A percentile compares a stretch with the other conserved stretches of the same genome.
phyloP scores from a whole-genome alignment of 345 rosid genomes.

The Pistacia vera region DNA sequence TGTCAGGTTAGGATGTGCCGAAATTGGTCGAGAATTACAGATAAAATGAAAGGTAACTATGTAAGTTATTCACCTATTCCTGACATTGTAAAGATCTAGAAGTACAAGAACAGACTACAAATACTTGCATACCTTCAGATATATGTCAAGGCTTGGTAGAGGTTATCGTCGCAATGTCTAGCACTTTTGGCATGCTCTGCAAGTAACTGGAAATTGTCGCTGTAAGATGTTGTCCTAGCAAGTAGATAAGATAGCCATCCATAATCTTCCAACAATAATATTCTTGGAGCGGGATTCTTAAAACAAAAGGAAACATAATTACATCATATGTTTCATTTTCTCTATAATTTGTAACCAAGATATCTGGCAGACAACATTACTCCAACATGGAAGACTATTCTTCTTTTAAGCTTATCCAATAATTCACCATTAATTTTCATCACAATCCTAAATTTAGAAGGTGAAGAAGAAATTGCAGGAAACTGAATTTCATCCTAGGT shows the following conservation, averaged over 20 bases:
- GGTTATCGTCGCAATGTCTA: conserved; percentile 39
- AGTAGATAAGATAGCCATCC: conserved; percentile 47
- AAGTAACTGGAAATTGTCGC: conserved; percentile 37
- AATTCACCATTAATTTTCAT: conserved; percentile 31
- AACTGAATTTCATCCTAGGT: conserved; percentile 50
- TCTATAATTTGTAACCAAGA: conserved; percentile 41
- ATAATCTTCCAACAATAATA: conserved; percentile 44
- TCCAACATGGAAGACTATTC: conserved; percentile 49
- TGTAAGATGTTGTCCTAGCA: conserved; percentile 41
- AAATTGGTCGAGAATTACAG: not conserved
- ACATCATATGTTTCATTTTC: conserved; percentile 38
- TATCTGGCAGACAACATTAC: conserved; percentile 41
- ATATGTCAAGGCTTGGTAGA: conserved; percentile 59
- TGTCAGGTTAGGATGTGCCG: conserved; percentile 48
- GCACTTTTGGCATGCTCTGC: conserved; percentile 44
- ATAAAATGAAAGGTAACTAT: no score
- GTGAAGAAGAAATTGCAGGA: conserved; percentile 58
- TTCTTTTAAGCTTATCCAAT: conserved; percentile 26
- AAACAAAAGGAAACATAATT: conserved; percentile 34
- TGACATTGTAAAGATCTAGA: not conserved
- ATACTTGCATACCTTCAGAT: conserved; percentile 43
- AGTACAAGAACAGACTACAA: not conserved
- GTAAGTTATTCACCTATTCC: not conserved
- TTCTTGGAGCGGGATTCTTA: conserved; percentile 23
- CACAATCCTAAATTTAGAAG: conserved; percentile 46